phyloP scores from a whole-genome alignment of 148 eudicot genomes.

The Vaccinium vitisidaea region DNA sequence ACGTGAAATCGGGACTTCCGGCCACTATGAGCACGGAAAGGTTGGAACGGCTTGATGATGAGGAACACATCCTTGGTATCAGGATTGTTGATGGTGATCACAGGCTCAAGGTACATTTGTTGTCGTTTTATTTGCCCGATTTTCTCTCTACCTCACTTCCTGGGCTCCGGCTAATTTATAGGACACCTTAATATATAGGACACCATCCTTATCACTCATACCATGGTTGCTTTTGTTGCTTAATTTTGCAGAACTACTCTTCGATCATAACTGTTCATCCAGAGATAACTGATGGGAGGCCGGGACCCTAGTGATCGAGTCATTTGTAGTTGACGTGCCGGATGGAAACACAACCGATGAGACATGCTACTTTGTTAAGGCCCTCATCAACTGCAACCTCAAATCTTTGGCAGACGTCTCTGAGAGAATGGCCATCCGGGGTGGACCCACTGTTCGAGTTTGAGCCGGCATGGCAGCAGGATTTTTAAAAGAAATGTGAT shows the following conservation, averaged over 20 bases:
- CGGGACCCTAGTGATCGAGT: constrained; percentile 50
- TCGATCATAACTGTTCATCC: constrained; percentile 70
- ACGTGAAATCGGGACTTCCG: constrained; percentile 48
- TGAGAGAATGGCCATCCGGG: constrained; percentile 56
- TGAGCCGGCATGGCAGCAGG: background rate
- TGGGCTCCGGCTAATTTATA: background rate
- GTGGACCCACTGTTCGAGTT: background rate
- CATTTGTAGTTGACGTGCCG: constrained; percentile 73
- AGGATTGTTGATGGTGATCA: constrained; percentile 51
- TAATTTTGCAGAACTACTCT: constrained; percentile 68
- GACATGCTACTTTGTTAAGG: constrained; percentile 66
- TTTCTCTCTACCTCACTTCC: background rate
- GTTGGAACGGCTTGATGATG: constrained; percentile 42
- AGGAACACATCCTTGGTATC: constrained; percentile 44
- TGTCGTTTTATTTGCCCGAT: background rate
- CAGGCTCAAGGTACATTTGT: constrained; percentile 35
- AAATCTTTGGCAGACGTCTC: constrained; percentile 71
- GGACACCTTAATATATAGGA: background rate
- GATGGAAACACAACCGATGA: constrained; percentile 69
- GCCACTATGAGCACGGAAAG: constrained; percentile 49
- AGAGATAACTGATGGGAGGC: constrained; percentile 56
- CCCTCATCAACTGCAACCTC: constrained; percentile 68
- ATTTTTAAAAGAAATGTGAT: background rate
- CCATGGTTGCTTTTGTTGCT: background rate
- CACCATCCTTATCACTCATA: background rate